Base-by-base conservation (phyloP, 129 eudicot species). In the Chrysanthemum makinoi region DNA sequence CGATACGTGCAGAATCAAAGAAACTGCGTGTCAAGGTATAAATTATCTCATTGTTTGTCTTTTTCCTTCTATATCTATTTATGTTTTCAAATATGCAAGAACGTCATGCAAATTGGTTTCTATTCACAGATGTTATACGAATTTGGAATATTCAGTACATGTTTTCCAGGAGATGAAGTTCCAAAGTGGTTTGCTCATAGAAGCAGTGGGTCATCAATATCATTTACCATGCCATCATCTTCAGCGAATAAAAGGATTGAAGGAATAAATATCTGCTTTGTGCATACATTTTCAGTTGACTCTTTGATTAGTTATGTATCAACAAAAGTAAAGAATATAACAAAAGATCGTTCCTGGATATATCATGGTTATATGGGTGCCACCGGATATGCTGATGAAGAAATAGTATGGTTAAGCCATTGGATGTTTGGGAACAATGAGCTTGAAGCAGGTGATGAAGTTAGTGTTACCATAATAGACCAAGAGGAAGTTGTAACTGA, bases 391-490 rank as follows among this genome's bases (percentile, higher is more conserved):
- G 72, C 14, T 61, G 59, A 46, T 17, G 67, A 78, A 56, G 68
- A 71, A 12, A 51, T 70, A 48, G 26, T 63, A 10, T 78, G 82
- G 82, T 55, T 71, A 64, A 70, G 77, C 77, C 77, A 65, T 63
- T 78, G 82, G 76, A 70, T 62, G 51, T 69, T 77, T 35, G 62
- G 26, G 7, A 69, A 58, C 33, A 20, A 63, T 12, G 57, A 53
- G 33, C 24, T 77, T 57, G 72, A 62, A 33, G 48, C 3, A 20
- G 81, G 76, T 15, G 81, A 77, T 52, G 72, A 62, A 61, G 47
- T 69, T 14, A 16, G 18, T 20, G 24, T 69, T 62, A 22, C 50
- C 12, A 33, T 69, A 43, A 3, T 18, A n/a, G 53, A 26, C n/a
- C 10, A 55, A 16, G n/a, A 5, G 15, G 47, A 4, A 22, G 2